Percentiles rank a stretch among this genome's conserved stretches.
Evolutionary conservation across 192 early-diverging fungal genomes (phyloP).

Genomic region (Globomyces pollinis-pini): DNA sequence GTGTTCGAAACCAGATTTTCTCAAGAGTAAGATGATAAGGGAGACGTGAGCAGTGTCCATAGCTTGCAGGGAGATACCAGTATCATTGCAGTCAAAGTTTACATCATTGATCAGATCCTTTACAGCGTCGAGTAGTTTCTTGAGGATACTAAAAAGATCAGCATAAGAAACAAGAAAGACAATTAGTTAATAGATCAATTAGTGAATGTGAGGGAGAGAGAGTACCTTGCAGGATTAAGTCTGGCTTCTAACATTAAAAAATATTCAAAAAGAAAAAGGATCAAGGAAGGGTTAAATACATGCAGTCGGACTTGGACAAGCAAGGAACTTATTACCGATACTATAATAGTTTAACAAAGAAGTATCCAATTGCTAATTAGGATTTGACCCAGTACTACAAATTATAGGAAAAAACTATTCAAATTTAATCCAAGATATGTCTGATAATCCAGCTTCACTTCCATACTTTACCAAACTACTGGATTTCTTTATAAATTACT

Average conservation of each 20-base stretch:
- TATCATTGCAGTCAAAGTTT: slow-evolving; percentile 96
- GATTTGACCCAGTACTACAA: too few species aligned
- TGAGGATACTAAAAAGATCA: too few species aligned
- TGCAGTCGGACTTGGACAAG: too few species aligned
- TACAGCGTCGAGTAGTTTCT: slow-evolving; percentile 91
- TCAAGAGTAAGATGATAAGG: slow-evolving; percentile 76
- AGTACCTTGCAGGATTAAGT: not conserved
- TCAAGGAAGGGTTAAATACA: not conserved
- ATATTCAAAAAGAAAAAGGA: not conserved
- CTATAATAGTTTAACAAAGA: too few species aligned
- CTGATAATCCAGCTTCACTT: too few species aligned
- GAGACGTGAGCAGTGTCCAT: slow-evolving; percentile 99
- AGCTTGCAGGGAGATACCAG: slow-evolving; percentile 91
- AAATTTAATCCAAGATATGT: too few species aligned
- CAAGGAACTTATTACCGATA: too few species aligned
- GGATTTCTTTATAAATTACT: too few species aligned
- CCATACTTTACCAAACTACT: too few species aligned
- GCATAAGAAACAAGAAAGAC: too few species aligned
- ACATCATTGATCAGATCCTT: slow-evolving; percentile 95
- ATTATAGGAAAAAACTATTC: too few species aligned
- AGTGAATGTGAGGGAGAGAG: not conserved
- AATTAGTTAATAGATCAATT: slow-evolving; percentile 2
- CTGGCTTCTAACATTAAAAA: not conserved
- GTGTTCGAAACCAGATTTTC: slow-evolving; percentile 56
- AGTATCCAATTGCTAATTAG: too few species aligned